phyloP scores from a whole-genome alignment of 441 rosid species.

The Euphorbia corollata region DNA sequence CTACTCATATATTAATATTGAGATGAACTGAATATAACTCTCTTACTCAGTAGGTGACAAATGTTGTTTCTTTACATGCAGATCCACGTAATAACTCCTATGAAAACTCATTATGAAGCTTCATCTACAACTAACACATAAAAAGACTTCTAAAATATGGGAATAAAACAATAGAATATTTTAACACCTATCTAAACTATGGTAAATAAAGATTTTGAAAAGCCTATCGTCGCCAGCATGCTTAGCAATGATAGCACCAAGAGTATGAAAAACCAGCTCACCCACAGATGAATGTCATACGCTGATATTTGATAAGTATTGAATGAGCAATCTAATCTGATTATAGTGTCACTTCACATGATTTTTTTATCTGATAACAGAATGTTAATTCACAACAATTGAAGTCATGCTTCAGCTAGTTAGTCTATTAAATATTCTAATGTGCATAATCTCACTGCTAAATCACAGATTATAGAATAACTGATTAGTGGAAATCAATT shows the following conservation, averaged over 20 bases:
- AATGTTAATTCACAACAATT: background rate
- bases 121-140: constrained; percentile 33
- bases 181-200: constrained; percentile 32
- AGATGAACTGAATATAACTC: background rate
- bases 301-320: constrained; percentile 21
- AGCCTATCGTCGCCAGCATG: constrained; percentile 43
- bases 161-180: background rate
- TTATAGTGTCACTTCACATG: constrained; percentile 12
- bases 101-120: constrained; percentile 40
- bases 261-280: constrained; percentile 61
- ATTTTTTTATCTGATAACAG: background rate
- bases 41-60: constrained; percentile 34
- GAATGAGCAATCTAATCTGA: constrained; percentile 4
- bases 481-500: too few relatives aligned
- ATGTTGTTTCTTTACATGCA: constrained; percentile 36
- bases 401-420: background rate
- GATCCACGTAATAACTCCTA: constrained; percentile 56
- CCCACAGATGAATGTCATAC: constrained; percentile 56
- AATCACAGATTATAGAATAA: too few relatives aligned
- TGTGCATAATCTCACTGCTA: background rate
- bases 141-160: background rate
- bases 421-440: background rate
- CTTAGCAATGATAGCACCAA: constrained; percentile 62
- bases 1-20: background rate
- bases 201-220: constrained; percentile 34